Evolutionary conservation across 805 yeast species (phyloP), one percentile per base, ranked within the genome.

Genomic region (Wickerhamiella occidentalis): DNA sequence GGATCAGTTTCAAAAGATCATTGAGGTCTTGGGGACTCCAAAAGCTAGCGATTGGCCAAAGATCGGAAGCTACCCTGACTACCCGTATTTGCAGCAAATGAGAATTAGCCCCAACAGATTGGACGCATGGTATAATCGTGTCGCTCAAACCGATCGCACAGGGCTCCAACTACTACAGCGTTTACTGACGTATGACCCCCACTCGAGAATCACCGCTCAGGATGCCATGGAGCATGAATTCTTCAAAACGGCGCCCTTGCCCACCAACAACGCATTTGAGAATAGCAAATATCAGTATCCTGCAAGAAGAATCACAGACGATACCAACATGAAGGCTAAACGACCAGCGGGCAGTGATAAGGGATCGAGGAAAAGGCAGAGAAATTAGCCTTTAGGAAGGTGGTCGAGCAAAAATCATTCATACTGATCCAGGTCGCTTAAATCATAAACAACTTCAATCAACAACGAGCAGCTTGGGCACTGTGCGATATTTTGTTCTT

Each of bases 391-490:
- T 5, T 8, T 6, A 6, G 7, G 26, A 8, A 23, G 26, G 26
- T 8, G n/a, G n/a, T n/a, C n/a, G n/a, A n/a, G n/a, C n/a, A n/a
- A n/a, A n/a, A n/a, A n/a, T 28, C 25, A 28, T 36, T 47, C 45
- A 47, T 52, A 59, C 48, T 57, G 49, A 15, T 46, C 56, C 17
- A 59, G 49, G 36, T 64, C 68, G 36, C 58, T 77, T 7, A 69
- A 68, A 70, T 92, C 98, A 63, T 80, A 92, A 1, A 92, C 82
- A 28, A 92, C 94, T 62, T 83, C 81, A 35, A 87, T 87, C 94
- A 86, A 87, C 48, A 92, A 70, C 18, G 95, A 84, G 67, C 98
- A 92, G 50, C 94, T 82, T 25, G 98, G 98, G 65, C 98, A 92
- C 15, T 90, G 94, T 0, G 98, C 98, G 26, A 86, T 79, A 53